A percentile compares a stretch with the other conserved stretches of the same genome.
Conservation (phyloP, 805 yeast species). For the Zygosaccharomyces kombuchaensis region DNA sequence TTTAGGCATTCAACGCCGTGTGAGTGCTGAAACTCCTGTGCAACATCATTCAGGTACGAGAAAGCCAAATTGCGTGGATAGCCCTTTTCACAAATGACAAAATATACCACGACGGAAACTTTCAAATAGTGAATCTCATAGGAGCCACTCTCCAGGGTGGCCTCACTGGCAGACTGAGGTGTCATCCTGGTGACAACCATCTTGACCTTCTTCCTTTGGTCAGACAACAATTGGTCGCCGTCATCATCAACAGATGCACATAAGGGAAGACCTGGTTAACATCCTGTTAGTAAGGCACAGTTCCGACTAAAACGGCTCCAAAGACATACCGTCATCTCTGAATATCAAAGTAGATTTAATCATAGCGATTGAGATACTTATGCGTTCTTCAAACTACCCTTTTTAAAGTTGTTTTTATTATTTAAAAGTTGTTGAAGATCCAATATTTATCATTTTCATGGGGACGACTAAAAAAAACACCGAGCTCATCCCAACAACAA, state of each 20-base stretch:
- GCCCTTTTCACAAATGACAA: constrained; percentile 69
- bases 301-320: neutral
- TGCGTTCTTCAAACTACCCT: neutral
- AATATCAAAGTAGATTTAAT: constrained; percentile 64
- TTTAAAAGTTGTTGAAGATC: neutral
- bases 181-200: constrained; percentile 68
- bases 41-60: constrained; percentile 76
- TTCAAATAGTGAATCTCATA: constrained; percentile 73
- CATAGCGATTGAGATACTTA: constrained; percentile 36
- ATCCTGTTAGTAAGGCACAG: neutral
- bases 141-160: constrained; percentile 73
- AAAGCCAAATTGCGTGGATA: constrained; percentile 89
- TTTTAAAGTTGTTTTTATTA: neutral
- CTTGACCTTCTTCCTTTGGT: constrained; percentile 83
- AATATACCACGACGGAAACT: constrained; percentile 60
- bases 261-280: constrained; percentile 67
- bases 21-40: constrained; percentile 73
- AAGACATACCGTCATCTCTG: constrained; percentile 55
- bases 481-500: constrained; percentile 1
- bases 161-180: constrained; percentile 76
- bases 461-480: neutral
- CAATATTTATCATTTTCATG: neutral
- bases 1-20: constrained; percentile 64
- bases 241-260: constrained; percentile 89
- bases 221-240: constrained; percentile 53